These are phyloP conservation scores for Rhizophagus sp. DNA, from an alignment of 192 early-diverging fungal genomes.

Conservation along the genomic window DNA sequence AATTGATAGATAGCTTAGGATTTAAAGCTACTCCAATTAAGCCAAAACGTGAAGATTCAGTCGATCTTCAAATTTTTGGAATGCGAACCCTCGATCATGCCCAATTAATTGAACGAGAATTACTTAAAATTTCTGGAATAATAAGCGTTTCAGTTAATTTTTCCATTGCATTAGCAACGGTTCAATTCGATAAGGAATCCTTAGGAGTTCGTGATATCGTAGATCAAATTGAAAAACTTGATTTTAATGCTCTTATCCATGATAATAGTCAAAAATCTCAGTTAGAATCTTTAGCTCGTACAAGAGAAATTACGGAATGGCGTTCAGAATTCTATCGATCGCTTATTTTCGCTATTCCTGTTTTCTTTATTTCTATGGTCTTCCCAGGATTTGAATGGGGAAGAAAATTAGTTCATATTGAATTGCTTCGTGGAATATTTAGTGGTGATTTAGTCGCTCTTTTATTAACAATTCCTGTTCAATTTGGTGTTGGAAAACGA, in stretches of 20 bases:
- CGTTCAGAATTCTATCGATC: conserved; percentile 62
- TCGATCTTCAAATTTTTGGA: conserved; percentile 87
- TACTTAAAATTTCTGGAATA: conserved; percentile 61
- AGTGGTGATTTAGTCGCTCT: conserved; percentile 68
- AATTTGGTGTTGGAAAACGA: conserved; percentile 82
- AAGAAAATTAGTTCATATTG: conserved; percentile 31
- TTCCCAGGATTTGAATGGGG: conserved; percentile 54
- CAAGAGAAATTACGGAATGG: conserved; percentile 86
- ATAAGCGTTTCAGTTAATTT: conserved; percentile 70
- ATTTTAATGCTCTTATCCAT: conserved; percentile 74
- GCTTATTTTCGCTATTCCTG: conserved; percentile 77
- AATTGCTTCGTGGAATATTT: conserved; percentile 65
- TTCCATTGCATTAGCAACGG: conserved; percentile 68
- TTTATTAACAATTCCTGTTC: conserved; percentile 85
- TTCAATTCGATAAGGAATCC: conserved; percentile 66
- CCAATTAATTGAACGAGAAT: conserved; percentile 71
- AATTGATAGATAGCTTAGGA: conserved; percentile 70
- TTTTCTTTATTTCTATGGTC: conserved; percentile 79
- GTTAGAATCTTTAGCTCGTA: conserved; percentile 84
- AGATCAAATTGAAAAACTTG: conserved; percentile 75
- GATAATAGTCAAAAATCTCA: conserved; percentile 72
- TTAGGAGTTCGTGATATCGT: conserved; percentile 81
- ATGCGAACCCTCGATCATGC: conserved; percentile 89
- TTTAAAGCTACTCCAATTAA: conserved; percentile 67
- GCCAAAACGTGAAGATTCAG: conserved; percentile 47